Evolutionary conservation across 2,329 filamentous ascomycete species (phyloP).

Genomic region (Talaromyces sp.): DNA sequence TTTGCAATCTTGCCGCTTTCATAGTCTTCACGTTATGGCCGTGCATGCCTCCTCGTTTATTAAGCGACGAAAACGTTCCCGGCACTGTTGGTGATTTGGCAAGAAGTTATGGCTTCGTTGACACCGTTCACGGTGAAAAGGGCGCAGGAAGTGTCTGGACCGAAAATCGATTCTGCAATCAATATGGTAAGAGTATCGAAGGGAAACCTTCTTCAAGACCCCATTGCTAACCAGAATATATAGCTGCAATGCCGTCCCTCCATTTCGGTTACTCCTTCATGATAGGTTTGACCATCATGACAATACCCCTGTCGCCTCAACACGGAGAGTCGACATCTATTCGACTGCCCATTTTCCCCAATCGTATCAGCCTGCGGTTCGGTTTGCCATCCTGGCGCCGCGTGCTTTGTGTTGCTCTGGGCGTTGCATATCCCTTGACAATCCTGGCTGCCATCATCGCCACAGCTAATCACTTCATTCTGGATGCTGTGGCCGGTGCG

Average conservation of each 20-base stretch:
- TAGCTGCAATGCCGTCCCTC: constrained; percentile 68
- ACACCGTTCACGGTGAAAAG: constrained; percentile 53
- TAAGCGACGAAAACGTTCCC: constrained; percentile 50
- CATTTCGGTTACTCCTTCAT: constrained; percentile 72
- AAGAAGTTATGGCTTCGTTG: constrained; percentile 56
- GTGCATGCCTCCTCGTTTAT: constrained; percentile 56
- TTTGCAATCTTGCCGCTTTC: constrained; percentile 57
- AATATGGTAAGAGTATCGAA: constrained; percentile 53
- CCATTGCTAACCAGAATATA: background rate
- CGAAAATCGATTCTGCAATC: constrained; percentile 67
- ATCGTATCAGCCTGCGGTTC: constrained; percentile 24
- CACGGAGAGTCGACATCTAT: constrained; percentile 42
- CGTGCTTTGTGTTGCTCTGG: constrained; percentile 45
- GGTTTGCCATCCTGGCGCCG: constrained; percentile 49
- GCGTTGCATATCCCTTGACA: constrained; percentile 58
- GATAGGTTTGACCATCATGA: constrained; percentile 64
- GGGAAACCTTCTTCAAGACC: background rate
- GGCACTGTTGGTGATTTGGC: constrained; percentile 55
- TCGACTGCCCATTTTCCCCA: constrained; percentile 27
- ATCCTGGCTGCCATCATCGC: constrained; percentile 65
- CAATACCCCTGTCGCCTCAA: constrained; percentile 56
- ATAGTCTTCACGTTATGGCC: constrained; percentile 56
- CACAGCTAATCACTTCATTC: constrained; percentile 67
- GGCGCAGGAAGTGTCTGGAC: constrained; percentile 67
- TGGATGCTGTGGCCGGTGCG: constrained; percentile 65